Percentiles rank a stretch among this genome's conserved stretches.
phyloP scores from a whole-genome alignment of 306 rosid genomes.

The Heteromeles arbutifolia region DNA sequence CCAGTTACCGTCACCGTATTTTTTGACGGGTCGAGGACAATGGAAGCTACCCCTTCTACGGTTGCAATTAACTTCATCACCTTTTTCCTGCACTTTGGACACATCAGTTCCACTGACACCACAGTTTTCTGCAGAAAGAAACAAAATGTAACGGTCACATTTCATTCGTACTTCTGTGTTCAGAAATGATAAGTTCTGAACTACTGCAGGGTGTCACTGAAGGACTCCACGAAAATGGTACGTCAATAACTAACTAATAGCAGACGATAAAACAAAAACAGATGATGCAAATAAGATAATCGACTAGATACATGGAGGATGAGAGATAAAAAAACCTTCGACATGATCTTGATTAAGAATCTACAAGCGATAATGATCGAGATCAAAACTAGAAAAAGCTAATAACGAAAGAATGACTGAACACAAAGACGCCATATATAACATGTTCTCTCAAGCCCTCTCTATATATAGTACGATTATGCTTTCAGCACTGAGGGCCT shows the following conservation, averaged over 20 bases:
- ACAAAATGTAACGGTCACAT: conserved; percentile 8
- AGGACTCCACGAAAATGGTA: background rate
- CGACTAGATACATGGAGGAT: background rate
- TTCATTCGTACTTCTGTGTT: background rate
- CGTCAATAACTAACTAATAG: conserved; percentile 22
- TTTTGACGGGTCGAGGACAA: conserved; percentile 39
- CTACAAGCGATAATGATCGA: background rate
- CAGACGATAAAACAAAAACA: conserved; percentile 4
- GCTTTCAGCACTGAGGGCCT: background rate
- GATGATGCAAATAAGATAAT: background rate
- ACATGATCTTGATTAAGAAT: conserved; percentile 26
- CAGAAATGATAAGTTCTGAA: conserved; percentile 8
- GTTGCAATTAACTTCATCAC: conserved; percentile 47
- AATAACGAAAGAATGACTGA: conserved; percentile 3
- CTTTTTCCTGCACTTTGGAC: conserved; percentile 47
- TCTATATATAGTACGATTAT: background rate
- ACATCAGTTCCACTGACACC: conserved; percentile 41
- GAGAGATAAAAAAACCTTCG: conserved; percentile 39
- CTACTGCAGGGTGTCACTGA: conserved; percentile 30
- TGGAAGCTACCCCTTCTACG: conserved; percentile 37
- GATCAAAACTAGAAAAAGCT: conserved; percentile 18
- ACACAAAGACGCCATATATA: conserved; percentile 2
- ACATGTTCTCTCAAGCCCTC: background rate
- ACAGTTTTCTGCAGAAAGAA: conserved; percentile 53
- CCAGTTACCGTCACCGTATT: conserved; percentile 41